phyloP scores from a whole-genome alignment of 1,139 yeast species.

The Spathaspora sp. region DNA sequence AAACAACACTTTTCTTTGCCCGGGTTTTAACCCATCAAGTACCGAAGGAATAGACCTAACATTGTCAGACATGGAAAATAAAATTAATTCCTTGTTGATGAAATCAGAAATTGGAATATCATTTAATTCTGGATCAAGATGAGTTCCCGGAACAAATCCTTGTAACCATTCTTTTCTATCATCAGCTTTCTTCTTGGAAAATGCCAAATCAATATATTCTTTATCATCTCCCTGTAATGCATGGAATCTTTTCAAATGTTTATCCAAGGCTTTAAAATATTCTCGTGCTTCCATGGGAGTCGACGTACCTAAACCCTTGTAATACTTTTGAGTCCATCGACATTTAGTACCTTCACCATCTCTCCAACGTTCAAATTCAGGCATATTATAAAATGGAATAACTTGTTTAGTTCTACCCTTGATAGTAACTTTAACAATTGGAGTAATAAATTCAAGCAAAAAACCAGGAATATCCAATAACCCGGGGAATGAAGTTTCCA shows the following conservation, averaged over 20 bases:
- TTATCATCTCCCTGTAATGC: constrained; percentile 79
- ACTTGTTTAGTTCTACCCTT: constrained; percentile 59
- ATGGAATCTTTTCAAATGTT: constrained; percentile 84
- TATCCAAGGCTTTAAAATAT: constrained; percentile 83
- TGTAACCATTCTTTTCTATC: constrained; percentile 98
- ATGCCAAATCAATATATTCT: constrained; percentile 85
- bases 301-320: constrained; percentile 98
- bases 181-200: constrained; percentile 93
- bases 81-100: constrained; percentile 90
- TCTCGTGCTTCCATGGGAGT: constrained; percentile 78
- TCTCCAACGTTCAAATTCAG: constrained; percentile 94
- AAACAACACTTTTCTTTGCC: constrained; percentile 89
- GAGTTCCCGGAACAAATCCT: constrained; percentile 87
- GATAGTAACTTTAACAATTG: constrained; percentile 88
- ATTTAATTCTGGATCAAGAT: constrained; percentile 74
- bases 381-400: constrained; percentile 88
- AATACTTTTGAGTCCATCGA: constrained; percentile 92
- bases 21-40: constrained; percentile 95
- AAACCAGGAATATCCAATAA: constrained; percentile 89
- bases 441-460: constrained; percentile 90
- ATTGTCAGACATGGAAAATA: constrained; percentile 96
- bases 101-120: constrained; percentile 91
- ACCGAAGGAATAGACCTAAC: constrained; percentile 93
- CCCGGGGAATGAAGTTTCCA: constrained; percentile 95
- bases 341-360: constrained; percentile 72